Base-by-base conservation (phyloP, 306 rosid genomes). In the Spatholobus suberectus region DNA sequence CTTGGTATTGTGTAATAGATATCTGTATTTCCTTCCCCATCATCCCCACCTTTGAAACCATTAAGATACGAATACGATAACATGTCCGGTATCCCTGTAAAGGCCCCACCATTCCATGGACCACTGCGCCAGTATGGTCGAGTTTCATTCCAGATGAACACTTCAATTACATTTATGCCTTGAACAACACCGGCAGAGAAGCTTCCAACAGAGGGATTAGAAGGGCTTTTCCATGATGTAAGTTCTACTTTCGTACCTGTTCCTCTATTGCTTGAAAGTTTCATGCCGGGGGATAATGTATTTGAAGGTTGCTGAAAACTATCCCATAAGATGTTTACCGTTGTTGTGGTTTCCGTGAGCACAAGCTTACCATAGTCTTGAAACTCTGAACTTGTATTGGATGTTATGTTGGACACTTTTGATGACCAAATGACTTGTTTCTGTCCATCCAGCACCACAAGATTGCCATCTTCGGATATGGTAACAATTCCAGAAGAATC, bases 291-390 rank as follows among this genome's bases (percentile, higher is more conserved):
- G 55, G 80, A 55, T 18, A 54, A 7, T 63, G 65, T 5, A 38
- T 83, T 7, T 20, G 87, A 55, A 47, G 87, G 87, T 47, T 76
- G 13, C 17, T 81, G 40, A 68, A 88, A 83, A 77, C 87, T 88
- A 24, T 61, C 59, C 89, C 91, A 88, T 57, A 73, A 9, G 38
- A 8, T 18, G 21, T 4, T 8, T n/a, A n/a, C 78, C 82, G 0
- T n/a, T n/a, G 9, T 57, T 35, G 78, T 8, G 5, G 5, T 10
- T 44, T 71, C 83, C 14, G 8, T 38, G 47, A 88, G 69, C 1
- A 83, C 83, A 4, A 88, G 84, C 14, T 84, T 84, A 20, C 92
- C 86, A 0, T 65, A 65, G 38, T 85, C 86, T 23, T 44, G 51
- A 34, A 86, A 69, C 24, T 68, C 3, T 46, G 2, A 67, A 75